phyloP scores from a whole-genome alignment of 1,284 basidiomycete species.

The Sphaerobolus stellatus region DNA sequence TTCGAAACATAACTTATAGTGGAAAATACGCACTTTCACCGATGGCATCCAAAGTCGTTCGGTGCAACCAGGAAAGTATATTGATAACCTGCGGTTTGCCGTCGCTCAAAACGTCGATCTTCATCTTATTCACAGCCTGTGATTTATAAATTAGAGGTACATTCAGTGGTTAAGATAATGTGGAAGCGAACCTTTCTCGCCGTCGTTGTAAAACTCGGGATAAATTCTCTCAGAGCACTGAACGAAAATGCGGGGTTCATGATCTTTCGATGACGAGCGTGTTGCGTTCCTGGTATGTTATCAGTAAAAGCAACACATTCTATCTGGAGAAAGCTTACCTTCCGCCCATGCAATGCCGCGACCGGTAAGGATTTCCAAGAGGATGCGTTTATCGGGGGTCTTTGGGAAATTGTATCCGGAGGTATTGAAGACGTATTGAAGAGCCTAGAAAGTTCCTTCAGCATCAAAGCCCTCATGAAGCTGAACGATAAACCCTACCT shows the following conservation, averaged over 20 bases:
- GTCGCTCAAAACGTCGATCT: neutral
- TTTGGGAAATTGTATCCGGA: constrained; percentile 42
- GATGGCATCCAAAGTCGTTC: neutral
- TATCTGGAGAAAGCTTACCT: constrained; percentile 27
- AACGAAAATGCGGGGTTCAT: constrained; percentile 2
- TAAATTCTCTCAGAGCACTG: neutral
- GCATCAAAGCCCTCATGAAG: too few species aligned
- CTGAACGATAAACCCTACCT: too few species aligned
- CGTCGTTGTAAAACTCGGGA: neutral
- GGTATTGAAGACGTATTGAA: constrained; percentile 41
- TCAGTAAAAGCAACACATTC: neutral
- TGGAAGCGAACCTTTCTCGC: neutral
- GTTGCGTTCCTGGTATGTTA: neutral
- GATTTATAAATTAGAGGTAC: neutral
- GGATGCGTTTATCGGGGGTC: constrained; percentile 29
- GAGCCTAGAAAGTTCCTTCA: constrained; percentile 30
- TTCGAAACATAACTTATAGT: neutral
- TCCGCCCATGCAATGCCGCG: constrained; percentile 41
- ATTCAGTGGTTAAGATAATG: neutral
- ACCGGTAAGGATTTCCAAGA: constrained; percentile 33
- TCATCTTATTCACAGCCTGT: neutral
- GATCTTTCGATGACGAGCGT: neutral
- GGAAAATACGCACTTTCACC: neutral
- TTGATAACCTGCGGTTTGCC: neutral
- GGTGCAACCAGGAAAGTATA: neutral